Base-by-base conservation (phyloP, 805 yeast genomes). In the Spencermartinsiella europaea region DNA sequence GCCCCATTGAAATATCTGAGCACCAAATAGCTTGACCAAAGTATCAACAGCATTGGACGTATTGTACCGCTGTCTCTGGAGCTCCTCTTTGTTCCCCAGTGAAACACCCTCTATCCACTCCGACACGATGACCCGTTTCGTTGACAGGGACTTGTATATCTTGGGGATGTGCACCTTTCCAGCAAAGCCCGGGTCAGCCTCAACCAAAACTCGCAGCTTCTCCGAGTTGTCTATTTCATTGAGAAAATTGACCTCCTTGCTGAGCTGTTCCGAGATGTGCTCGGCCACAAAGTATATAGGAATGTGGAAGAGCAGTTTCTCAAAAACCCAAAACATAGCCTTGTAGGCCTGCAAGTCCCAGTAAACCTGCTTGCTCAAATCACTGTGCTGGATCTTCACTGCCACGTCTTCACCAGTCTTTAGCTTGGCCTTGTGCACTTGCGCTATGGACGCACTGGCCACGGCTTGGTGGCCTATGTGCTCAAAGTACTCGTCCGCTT, bases 391-490 rank as follows among this genome's bases (percentile, higher is more conserved):
- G 41, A 91, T 75, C 62, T 91, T 91, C 19, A 91, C 95, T 1
- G 98, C 98, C 2, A 90, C 98, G 60, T 73, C 76, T 49, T 81
- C 76, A 2, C 85, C 87, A 2, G 74, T 74, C 66, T 69, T 75
- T 45, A 90, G 63, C 2, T 64, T 74, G 0, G 93, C 99, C 27
- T 72, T 69, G 67, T 91, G 97, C 3, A 91, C 99, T 61, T 91
- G 99, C 0, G 98, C 98, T 53, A 91, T 72, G 1, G 96, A 85
- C 0, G 91, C 95, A 60, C 86, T 79, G 1, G 91, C 93, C 15
- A 83, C 67, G 1, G 91, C 86, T 0, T 41, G 56, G 50, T 73
- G 76, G 28, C 80, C 82, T 34, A 85, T 67, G 5, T 51, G 50
- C 2, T 72, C 73, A 45, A 81, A 65, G 1, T 72, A 60, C 40